Percentiles rank a stretch among this genome's conserved stretches.
These are phyloP conservation scores for Candida pseudoglaebosa DNA, from an alignment of 805 yeast genomes.

Conservation along the genomic window DNA sequence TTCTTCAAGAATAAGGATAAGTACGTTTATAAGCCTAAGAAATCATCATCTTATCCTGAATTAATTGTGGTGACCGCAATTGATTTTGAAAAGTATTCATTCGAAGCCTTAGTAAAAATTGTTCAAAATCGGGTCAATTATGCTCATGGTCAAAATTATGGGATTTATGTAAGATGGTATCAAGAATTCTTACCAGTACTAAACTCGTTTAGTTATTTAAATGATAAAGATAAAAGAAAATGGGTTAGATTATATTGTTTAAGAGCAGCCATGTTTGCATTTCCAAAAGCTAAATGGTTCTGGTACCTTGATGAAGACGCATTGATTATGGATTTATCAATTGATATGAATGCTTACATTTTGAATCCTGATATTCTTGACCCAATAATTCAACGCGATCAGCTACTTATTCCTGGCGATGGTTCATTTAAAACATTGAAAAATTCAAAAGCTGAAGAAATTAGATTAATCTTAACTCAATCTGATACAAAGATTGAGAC, in stretches of 20 bases:
- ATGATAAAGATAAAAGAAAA: conserved; percentile 39
- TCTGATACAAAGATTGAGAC: conserved; percentile 60
- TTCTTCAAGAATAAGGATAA: conserved; percentile 66
- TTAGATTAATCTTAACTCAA: conserved; percentile 67
- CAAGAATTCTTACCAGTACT: conserved; percentile 75
- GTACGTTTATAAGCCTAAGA: conserved; percentile 42
- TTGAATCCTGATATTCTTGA: conserved; percentile 58
- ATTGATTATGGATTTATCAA: conserved; percentile 65
- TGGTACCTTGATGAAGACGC: conserved; percentile 85
- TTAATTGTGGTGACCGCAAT: conserved; percentile 74
- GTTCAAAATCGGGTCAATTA: conserved; percentile 87
- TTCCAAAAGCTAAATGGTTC: conserved; percentile 86
- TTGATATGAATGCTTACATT: conserved; percentile 58
- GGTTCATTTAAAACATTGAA: conserved; percentile 68
- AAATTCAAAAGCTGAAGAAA: conserved; percentile 49
- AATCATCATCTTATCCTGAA: conserved; percentile 48
- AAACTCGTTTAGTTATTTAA: conserved; percentile 38
- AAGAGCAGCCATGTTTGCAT: conserved; percentile 89
- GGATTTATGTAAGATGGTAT: conserved; percentile 77
- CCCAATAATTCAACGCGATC: conserved; percentile 61
- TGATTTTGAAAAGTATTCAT: conserved; percentile 65
- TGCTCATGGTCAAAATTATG: conserved; percentile 77
- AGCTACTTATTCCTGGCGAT: conserved; percentile 67
- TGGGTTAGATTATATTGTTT: conserved; percentile 66
- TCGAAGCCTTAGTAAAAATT: conserved; percentile 57